These are phyloP conservation scores for Hypoxylon fuscum DNA, from an alignment of 495 filamentous ascomycete genomes.

Conservation along the genomic window DNA sequence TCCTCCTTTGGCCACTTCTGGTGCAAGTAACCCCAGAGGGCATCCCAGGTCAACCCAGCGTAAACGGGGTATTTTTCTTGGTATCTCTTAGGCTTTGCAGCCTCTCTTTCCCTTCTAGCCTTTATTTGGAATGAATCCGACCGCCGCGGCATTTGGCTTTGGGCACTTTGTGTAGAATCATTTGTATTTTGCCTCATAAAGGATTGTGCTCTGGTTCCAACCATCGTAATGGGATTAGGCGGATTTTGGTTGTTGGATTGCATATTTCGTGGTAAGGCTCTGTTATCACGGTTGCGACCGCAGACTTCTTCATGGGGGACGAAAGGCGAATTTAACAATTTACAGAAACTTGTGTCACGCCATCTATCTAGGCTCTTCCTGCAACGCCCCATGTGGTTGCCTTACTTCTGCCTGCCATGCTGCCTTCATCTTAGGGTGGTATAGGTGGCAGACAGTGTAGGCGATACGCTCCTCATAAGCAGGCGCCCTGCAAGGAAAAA, in stretches of 20 bases:
- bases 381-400: background rate
- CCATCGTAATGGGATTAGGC: background rate
- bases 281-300: background rate
- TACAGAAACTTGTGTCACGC: too few relatives aligned
- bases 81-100: background rate
- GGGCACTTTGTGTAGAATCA: background rate
- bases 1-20: conserved; percentile 2
- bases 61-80: background rate
- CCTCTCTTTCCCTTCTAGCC: background rate
- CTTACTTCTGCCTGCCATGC: background rate
- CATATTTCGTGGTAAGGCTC: background rate
- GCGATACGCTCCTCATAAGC: too few relatives aligned
- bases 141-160: background rate
- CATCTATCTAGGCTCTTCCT: background rate
- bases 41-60: background rate
- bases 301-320: background rate
- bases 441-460: too few relatives aligned
- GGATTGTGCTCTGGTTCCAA: background rate
- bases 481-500: too few relatives aligned
- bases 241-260: background rate
- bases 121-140: background rate
- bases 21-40: background rate
- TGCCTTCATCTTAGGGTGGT: too few relatives aligned
- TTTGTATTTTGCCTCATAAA: background rate
- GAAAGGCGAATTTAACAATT: background rate